Percentiles rank a stretch among this genome's conserved stretches.
phyloP scores from a whole-genome alignment of 1,284 basidiomycete species.

The Gomphus bonarii region DNA sequence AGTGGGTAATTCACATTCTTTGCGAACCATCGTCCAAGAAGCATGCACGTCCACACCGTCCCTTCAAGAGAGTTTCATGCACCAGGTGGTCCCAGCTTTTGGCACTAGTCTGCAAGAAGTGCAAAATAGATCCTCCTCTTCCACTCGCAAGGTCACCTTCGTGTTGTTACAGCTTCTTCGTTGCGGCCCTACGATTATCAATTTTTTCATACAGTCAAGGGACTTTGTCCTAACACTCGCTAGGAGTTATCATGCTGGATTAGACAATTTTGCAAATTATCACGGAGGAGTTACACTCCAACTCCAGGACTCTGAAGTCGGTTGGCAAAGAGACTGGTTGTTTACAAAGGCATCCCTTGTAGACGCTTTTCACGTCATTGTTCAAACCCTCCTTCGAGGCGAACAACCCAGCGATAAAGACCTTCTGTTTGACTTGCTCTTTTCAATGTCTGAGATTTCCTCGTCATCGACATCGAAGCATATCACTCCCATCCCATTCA shows the following conservation, averaged over 20 bases:
- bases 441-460: conserved; percentile 37
- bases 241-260: conserved; percentile 27
- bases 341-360: conserved; percentile 62
- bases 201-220: conserved; percentile 39
- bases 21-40: conserved; percentile 33
- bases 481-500: conserved; percentile 34
- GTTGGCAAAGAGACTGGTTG: conserved; percentile 53
- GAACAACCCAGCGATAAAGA: conserved; percentile 32
- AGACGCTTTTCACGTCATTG: conserved; percentile 52
- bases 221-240: conserved; percentile 36
- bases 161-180: conserved; percentile 47
- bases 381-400: conserved; percentile 39
- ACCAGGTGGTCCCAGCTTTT: conserved; percentile 46
- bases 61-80: conserved; percentile 24
- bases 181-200: conserved; percentile 37
- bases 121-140: conserved; percentile 41
- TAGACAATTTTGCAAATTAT: conserved; percentile 40
- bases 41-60: conserved; percentile 26
- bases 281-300: conserved; percentile 46
- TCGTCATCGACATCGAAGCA: conserved; percentile 22
- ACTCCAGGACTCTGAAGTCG: conserved; percentile 13
- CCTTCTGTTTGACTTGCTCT: conserved; percentile 44
- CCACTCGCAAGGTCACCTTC: conserved; percentile 47
- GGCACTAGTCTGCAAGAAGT: conserved; percentile 30
- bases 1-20: conserved; percentile 30